A percentile compares a stretch with the other conserved stretches of the same genome.
phyloP scores from a whole-genome alignment of 805 yeast species.

The Alloascoidea hylecoeti region DNA sequence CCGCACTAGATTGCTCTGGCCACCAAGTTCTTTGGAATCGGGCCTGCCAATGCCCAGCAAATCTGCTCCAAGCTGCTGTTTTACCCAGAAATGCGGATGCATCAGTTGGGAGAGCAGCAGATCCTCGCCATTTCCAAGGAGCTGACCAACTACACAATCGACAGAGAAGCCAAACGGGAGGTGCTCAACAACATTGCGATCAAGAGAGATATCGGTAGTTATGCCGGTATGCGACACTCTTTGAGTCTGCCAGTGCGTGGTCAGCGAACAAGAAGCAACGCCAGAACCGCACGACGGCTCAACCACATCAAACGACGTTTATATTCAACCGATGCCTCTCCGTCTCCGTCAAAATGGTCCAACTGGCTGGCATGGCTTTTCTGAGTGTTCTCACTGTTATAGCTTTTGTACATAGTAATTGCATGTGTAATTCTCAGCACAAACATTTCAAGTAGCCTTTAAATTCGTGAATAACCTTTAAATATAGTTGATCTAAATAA shows the following conservation, averaged over 20 bases:
- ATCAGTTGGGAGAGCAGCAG: conserved; percentile 80
- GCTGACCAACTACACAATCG: conserved; percentile 68
- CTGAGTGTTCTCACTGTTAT: no score
- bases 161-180: conserved; percentile 62
- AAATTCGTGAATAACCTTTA: no score
- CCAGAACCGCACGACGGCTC: conserved; percentile 76
- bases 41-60: conserved; percentile 53
- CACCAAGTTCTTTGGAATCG: conserved; percentile 76
- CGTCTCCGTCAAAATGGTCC: no score
- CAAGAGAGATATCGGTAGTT: conserved; percentile 72
- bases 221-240: conserved; percentile 83
- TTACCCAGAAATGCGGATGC: conserved; percentile 90
- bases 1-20: conserved; percentile 62
- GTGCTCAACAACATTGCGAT: conserved; percentile 54
- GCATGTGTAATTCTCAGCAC: no score
- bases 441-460: no score
- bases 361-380: no score
- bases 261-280: conserved; percentile 85
- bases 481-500: no score
- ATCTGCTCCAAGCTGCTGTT: conserved; percentile 83
- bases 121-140: conserved; percentile 80
- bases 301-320: conserved; percentile 61
- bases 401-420: no score
- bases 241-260: conserved; percentile 69
- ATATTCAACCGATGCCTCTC: conserved; percentile 8